phyloP scores from a whole-genome alignment of 768 basidiomycete species.

The Agaricus blazei region DNA sequence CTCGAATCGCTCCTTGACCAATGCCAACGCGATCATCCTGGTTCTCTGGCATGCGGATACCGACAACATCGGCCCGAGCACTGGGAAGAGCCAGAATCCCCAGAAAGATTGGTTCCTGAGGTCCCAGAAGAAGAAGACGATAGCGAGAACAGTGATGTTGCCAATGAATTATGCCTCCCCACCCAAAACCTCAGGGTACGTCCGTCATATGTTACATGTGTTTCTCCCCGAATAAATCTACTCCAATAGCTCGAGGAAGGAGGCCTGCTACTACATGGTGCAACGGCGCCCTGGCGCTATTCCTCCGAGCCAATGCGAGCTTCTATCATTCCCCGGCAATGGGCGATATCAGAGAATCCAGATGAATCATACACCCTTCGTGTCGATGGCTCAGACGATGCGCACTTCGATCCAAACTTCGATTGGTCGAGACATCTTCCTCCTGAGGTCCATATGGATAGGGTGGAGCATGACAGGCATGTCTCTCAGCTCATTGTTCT shows the following conservation, averaged over 20 bases:
- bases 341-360: constrained; percentile 31
- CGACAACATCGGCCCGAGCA: constrained; percentile 25
- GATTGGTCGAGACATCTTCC: constrained; percentile 49
- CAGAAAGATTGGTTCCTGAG: constrained; percentile 17
- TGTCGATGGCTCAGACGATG: constrained; percentile 33
- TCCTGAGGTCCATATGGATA: constrained; percentile 32
- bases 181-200: constrained; percentile 34
- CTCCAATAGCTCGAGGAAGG: constrained; percentile 29
- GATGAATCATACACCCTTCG: constrained; percentile 35
- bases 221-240: not conserved
- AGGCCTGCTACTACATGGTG: constrained; percentile 33
- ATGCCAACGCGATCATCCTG: constrained; percentile 33
- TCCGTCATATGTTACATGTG: not conserved
- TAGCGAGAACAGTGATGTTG: constrained; percentile 12
- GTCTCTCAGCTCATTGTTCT: constrained; percentile 7
- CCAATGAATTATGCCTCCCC: constrained; percentile 34
- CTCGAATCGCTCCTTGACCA: constrained; percentile 39
- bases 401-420: constrained; percentile 38
- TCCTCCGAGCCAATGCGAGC: constrained; percentile 1
- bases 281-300: constrained; percentile 24
- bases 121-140: constrained; percentile 14
- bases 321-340: constrained; percentile 27
- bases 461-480: constrained; percentile 40
- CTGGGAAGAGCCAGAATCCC: constrained; percentile 13
- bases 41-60: constrained; percentile 22